A percentile compares a stretch with the other conserved stretches of the same genome.
Evolutionary conservation across 768 basidiomycete genomes (phyloP).

Genomic region (Mycena vitilis): DNA sequence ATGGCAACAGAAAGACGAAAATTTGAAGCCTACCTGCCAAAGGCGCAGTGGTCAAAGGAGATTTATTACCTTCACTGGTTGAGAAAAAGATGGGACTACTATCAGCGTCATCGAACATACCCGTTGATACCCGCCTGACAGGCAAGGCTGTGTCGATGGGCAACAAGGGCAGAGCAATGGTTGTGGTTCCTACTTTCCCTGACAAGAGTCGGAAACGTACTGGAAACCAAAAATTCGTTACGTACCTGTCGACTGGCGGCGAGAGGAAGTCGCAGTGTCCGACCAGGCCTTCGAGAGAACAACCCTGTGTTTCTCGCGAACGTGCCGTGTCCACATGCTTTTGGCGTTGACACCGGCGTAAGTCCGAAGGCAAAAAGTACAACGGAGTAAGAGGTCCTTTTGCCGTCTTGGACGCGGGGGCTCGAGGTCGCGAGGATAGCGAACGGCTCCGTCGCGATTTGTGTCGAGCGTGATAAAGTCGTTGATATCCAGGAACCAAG

Average conservation of each 20-base stretch:
- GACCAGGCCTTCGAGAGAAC: slow-evolving; percentile 62
- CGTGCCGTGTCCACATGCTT: slow-evolving; percentile 72
- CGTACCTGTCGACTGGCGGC: slow-evolving; percentile 25
- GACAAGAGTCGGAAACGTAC: not conserved
- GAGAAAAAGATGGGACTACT: slow-evolving; percentile 19
- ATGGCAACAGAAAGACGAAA: not conserved
- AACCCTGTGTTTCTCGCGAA: slow-evolving; percentile 71
- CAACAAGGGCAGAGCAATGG: not conserved
- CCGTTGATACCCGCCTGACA: slow-evolving; percentile 15
- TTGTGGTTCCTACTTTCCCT: slow-evolving; percentile 12
- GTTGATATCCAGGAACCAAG: slow-evolving; percentile 64
- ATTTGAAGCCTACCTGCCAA: not conserved
- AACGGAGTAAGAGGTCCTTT: slow-evolving; percentile 50
- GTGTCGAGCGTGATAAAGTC: slow-evolving; percentile 55
- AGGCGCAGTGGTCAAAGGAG: slow-evolving; percentile 14
- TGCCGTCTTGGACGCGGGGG: slow-evolving; percentile 60
- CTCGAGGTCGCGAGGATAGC: slow-evolving; percentile 65
- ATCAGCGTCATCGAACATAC: slow-evolving; percentile 16
- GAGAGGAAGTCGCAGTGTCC: slow-evolving; percentile 32
- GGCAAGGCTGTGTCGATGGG: slow-evolving; percentile 21
- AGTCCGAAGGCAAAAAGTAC: slow-evolving; percentile 67
- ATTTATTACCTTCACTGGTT: slow-evolving; percentile 19
- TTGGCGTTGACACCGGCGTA: slow-evolving; percentile 72
- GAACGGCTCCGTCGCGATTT: slow-evolving; percentile 51
- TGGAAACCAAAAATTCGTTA: not conserved